Base-by-base conservation (phyloP, 805 yeast species). In the Clavispora asparagi region DNA sequence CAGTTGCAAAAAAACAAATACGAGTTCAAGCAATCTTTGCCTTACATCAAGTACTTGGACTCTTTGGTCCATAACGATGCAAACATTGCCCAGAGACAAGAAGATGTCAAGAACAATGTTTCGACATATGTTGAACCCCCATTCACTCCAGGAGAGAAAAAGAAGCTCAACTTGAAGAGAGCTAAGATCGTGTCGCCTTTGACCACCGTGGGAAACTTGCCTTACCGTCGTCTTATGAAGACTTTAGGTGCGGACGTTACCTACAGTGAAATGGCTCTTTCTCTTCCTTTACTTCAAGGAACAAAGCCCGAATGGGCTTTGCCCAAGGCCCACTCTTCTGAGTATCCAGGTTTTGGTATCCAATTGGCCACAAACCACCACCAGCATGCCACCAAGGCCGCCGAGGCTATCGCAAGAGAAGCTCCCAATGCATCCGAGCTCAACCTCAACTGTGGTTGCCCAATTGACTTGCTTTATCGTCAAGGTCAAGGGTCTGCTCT, bases 161-260 rank as follows among this genome's bases (percentile, higher is more conserved):
- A 85, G 63, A 75, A 68, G 46, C 61, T 94, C 41, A 71, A 90
- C 59, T 75, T 87, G 43, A 69, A 71, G 31, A 72, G 80, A 40
- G 92, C 92, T 53, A 90, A 90, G 65, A 89, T 94, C 49, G 83
- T 94, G 7, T 88, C 97, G 2, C 99, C 99, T 1, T 76, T 94
- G 51, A 95, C 99, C 30, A 94, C 99, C 0, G 99, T 94, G 6
- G 99, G 99, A 19, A 94, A 94, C 65, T 74, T 94, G 57, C 99
- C 99, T 13, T 94, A 81, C 68, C 84, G 99, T 65, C 78, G 98
- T 56, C 74, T 94, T 49, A 91, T 94, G 97, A 85, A 83, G 58
- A 76, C 84, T 1, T 65, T 89, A 30, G 97, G 97, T 14, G 96
- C 96, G 11, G 97, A 94, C 58, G 77, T 90, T 14, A 94, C 99